These are phyloP conservation scores for Neurospora sp. DNA, from an alignment of 495 filamentous ascomycete species.

Conservation along the genomic window DNA sequence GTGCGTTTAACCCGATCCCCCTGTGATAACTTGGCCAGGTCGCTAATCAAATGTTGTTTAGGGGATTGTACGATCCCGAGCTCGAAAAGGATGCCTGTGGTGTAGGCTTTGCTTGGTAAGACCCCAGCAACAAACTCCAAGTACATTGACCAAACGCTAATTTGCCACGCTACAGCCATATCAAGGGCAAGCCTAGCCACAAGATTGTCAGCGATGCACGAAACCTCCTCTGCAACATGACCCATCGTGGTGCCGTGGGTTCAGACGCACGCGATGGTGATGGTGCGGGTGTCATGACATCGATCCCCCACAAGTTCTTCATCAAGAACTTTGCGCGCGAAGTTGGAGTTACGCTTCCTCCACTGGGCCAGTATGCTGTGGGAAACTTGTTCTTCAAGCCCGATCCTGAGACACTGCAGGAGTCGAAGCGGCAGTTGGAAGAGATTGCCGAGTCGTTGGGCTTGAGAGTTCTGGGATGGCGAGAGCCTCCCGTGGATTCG, in stretches of 20 bases:
- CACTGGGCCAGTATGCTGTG: conserved; percentile 88
- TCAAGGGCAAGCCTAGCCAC: conserved; percentile 95
- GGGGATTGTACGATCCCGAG: conserved; percentile 88
- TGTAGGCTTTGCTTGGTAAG: conserved; percentile 98
- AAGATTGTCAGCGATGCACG: conserved; percentile 99
- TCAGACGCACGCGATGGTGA: conserved; percentile 97
- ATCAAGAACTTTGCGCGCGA: conserved; percentile 95
- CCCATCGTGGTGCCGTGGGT: conserved; percentile 95
- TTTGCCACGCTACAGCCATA: conserved; percentile 52
- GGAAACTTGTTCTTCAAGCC: conserved; percentile 99
- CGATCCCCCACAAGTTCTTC: conserved; percentile 97
- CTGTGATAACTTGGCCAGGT: not conserved
- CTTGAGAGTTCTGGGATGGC: conserved; percentile 90
- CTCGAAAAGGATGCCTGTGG: conserved; percentile 99
- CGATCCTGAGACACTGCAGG: conserved; percentile 73
- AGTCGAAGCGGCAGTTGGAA: conserved; percentile 83
- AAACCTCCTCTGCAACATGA: conserved; percentile 98
- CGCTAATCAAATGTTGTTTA: conserved; percentile 11
- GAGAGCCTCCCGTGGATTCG: conserved; percentile 89
- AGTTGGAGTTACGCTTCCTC: conserved; percentile 74
- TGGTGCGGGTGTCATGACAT: conserved; percentile 98
- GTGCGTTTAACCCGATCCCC: conserved; percentile 26
- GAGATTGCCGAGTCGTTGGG: conserved; percentile 81
- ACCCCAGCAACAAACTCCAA: conserved; percentile 6
- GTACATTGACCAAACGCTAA: not conserved